Evolutionary conservation across 768 basidiomycete species (phyloP).

Genomic region (Amylocystis lapponica): DNA sequence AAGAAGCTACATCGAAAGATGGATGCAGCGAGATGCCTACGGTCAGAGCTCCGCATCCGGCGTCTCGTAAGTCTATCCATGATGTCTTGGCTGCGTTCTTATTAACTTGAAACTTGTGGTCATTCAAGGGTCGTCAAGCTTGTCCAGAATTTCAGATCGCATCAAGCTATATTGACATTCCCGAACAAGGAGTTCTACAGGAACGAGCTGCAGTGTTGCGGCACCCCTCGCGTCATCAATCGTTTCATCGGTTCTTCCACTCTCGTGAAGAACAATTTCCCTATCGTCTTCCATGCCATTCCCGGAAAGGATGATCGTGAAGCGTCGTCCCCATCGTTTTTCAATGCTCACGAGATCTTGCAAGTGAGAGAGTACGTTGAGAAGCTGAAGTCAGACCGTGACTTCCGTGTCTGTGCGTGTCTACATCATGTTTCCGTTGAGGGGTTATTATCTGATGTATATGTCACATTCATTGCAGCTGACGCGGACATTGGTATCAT

Average conservation of each 20-base stretch:
- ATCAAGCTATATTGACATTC: conserved; percentile 47
- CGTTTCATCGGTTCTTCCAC: conserved; percentile 20
- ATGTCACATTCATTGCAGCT: conserved; percentile 10
- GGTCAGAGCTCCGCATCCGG: conserved; percentile 16
- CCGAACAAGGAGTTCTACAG: conserved; percentile 43
- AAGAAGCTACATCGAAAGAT: conserved; percentile 30
- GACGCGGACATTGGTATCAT: conserved; percentile 33
- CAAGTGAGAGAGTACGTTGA: conserved; percentile 30
- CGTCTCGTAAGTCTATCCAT: conserved; percentile 24
- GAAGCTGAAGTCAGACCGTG: conserved; percentile 18
- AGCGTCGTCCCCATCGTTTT: conserved; percentile 34
- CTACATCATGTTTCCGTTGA: too few relatives aligned
- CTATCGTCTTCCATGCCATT: conserved; percentile 30
- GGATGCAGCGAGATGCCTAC: conserved; percentile 29
- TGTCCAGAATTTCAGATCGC: conserved; percentile 55
- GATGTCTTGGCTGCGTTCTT: background rate
- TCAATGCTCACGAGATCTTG: conserved; percentile 33
- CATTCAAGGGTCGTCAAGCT: conserved; percentile 28
- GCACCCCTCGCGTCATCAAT: conserved; percentile 20
- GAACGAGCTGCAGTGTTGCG: conserved; percentile 27
- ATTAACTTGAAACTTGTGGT: background rate
- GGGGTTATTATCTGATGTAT: background rate
- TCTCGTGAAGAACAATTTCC: conserved; percentile 24
- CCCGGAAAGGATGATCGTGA: conserved; percentile 31
- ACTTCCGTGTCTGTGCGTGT: conserved; percentile 23